phyloP scores from a whole-genome alignment of 164 flowering plant species.

The Vitis rotundifolia region DNA sequence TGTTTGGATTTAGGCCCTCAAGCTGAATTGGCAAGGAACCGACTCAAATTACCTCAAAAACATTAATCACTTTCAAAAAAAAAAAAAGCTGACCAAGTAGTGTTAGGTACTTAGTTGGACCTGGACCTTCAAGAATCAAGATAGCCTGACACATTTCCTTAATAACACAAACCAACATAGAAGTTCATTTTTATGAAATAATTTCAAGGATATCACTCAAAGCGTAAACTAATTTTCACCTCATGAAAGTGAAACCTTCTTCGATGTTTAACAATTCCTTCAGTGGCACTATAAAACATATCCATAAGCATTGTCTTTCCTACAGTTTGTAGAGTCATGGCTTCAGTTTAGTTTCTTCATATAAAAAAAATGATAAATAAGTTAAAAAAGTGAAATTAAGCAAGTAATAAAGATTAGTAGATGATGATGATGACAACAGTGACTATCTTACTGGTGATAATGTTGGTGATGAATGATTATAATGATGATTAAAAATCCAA shows the following conservation, averaged over 20 bases:
- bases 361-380: neutral
- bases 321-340: conserved; percentile 22
- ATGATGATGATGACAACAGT: too few relatives aligned
- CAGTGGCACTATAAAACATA: conserved; percentile 86
- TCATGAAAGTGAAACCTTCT: conserved; percentile 93
- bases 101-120: too few relatives aligned
- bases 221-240: conserved; percentile 39
- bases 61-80: too few relatives aligned
- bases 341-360: neutral
- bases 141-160: too few relatives aligned
- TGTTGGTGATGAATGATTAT: too few relatives aligned
- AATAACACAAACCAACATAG: neutral
- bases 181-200: neutral
- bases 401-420: neutral
- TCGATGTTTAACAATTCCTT: conserved; percentile 82
- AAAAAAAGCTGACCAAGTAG: too few relatives aligned
- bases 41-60: too few relatives aligned
- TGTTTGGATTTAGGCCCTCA: too few relatives aligned
- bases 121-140: too few relatives aligned
- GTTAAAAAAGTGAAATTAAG: neutral
- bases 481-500: neutral
- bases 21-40: too few relatives aligned
- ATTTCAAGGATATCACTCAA: neutral
- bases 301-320: conserved; percentile 99
- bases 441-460: too few relatives aligned